Evolutionary conservation across 306 rosid genomes (phyloP), one percentile per base, ranked within the genome.

Genomic region (Acacia crassicarpa): DNA sequence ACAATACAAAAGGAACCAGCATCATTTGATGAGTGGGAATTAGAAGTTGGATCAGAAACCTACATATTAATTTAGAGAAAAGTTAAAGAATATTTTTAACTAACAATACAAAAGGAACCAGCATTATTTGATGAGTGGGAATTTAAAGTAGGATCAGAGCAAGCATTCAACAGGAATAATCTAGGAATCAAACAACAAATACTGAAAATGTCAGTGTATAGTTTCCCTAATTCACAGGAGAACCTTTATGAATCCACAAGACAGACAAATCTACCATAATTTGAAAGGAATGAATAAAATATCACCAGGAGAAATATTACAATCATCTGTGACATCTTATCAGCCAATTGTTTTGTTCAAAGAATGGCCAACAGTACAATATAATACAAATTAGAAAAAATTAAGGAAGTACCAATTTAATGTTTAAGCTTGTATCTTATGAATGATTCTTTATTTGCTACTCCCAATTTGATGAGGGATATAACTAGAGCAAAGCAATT

Each of bases 31-130:
- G 56, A 27, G 51, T 5, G 30, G 25, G 53, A 63, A 22, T 53
- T 30, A 66, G 43, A 74, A 67, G 38, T 38, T 38, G 41, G 41
- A 38, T 38, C 41, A 38, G 41, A 48, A 73, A 84, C 89, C 99
- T 93, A 66, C 46, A 81, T 70, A 83, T 62, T 58, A 87, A 87
- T 23, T 70, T 19, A 54, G 23, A 32, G 83, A 48, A 63, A 77
- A 67, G 68, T 51, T 63, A 32, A 63, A 75, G 40, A 74, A 62
- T 25, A 45, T 16, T 19, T 25, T 25, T 16, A 20, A 56, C 44
- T 30, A 78, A 3, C 35, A n/a, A 75, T 30, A 66, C 62, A 44
- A 19, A 30, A 71, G 76, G 74, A 78, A 79, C 44, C 33, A 59
- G 54, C 75, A 69, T 32, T 41, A 33, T 48, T 56, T 86, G 25